A percentile compares a stretch with the other conserved stretches of the same genome.
Conservation (phyloP, 768 basidiomycete genomes). For the Coprinopsis sp. region DNA sequence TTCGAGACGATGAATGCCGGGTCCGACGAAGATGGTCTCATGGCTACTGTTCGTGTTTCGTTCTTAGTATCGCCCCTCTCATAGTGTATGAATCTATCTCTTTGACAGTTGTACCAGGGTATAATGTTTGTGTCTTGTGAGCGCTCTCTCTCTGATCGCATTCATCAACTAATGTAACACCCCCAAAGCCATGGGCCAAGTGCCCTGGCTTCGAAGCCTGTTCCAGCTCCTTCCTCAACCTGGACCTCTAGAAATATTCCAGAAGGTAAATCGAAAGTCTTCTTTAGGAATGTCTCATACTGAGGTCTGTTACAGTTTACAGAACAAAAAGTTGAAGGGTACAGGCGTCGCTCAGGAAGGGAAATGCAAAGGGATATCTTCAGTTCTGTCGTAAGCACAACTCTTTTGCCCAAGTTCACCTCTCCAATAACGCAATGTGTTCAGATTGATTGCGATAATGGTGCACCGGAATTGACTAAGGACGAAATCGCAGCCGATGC, state of each 20-base stretch:
- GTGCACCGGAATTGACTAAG: neutral
- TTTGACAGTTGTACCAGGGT: slow-evolving; percentile 13
- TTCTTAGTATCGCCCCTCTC: neutral
- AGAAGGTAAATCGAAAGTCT: neutral
- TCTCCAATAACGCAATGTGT: neutral
- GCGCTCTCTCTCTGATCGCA: slow-evolving; percentile 7
- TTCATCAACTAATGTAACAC: neutral
- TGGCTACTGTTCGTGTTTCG: too few relatives aligned
- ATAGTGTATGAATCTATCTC: too few relatives aligned
- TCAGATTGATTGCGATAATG: slow-evolving; percentile 7
- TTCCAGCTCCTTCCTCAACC: slow-evolving; percentile 16
- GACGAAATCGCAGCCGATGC: slow-evolving; percentile 15
- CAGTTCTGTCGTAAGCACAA: slow-evolving; percentile 19
- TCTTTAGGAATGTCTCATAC: too few relatives aligned
- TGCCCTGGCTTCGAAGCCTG: slow-evolving; percentile 19
- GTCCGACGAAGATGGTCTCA: too few relatives aligned
- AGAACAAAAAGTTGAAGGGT: slow-evolving; percentile 10
- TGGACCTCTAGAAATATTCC: slow-evolving; percentile 18
- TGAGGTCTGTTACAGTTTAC: slow-evolving; percentile 17
- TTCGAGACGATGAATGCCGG: slow-evolving; percentile 18
- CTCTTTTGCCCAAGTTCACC: neutral
- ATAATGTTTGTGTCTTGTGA: slow-evolving; percentile 14
- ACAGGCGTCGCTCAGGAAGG: slow-evolving; percentile 7
- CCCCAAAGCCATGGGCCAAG: slow-evolving; percentile 18
- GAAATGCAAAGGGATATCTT: slow-evolving; percentile 13